These are phyloP conservation scores for Malassezia equina DNA, from an alignment of 1,284 basidiomycete species.

Conservation along the genomic window DNA sequence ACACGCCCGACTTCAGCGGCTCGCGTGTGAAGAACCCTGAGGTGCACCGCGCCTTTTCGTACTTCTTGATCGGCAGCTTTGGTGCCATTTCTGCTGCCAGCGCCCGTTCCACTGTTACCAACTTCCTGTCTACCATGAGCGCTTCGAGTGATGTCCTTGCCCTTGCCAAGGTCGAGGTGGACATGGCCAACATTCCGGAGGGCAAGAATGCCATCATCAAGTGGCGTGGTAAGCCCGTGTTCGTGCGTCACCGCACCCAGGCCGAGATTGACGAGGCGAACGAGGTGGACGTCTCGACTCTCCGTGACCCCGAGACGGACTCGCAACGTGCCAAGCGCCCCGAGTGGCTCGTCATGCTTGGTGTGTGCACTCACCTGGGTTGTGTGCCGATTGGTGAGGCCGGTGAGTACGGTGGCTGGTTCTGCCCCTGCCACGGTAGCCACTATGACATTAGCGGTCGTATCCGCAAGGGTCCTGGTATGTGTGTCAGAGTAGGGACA, in stretches of 20 bases:
- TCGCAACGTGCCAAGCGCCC: conserved; percentile 81
- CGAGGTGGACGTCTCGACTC: conserved; percentile 66
- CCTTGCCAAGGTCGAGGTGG: conserved; percentile 94
- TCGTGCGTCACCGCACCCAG: conserved; percentile 89
- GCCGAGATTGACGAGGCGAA: conserved; percentile 91
- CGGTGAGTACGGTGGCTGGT: conserved; percentile 74
- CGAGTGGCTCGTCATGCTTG: conserved; percentile 63
- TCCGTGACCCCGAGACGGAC: conserved; percentile 88
- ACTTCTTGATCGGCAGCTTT: conserved; percentile 94
- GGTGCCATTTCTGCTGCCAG: conserved; percentile 86
- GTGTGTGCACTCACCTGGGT: conserved; percentile 92
- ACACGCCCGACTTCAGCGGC: conserved; percentile 66
- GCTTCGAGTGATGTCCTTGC: conserved; percentile 97
- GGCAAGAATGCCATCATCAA: conserved; percentile 59
- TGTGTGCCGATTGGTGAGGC: conserved; percentile 95
- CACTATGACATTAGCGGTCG: conserved; percentile 93
- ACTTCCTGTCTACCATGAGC: conserved; percentile 89
- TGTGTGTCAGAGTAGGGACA: neutral
- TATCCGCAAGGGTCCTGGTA: conserved; percentile 68
- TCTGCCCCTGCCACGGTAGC: conserved; percentile 79
- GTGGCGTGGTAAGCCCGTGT: conserved; percentile 99
- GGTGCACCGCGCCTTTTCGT: conserved; percentile 74
- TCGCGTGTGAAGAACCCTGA: conserved; percentile 65
- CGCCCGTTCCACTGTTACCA: conserved; percentile 85
- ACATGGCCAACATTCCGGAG: conserved; percentile 80